phyloP scores from a whole-genome alignment of 1,284 basidiomycete genomes.

The Moesziomyces sp. region DNA sequence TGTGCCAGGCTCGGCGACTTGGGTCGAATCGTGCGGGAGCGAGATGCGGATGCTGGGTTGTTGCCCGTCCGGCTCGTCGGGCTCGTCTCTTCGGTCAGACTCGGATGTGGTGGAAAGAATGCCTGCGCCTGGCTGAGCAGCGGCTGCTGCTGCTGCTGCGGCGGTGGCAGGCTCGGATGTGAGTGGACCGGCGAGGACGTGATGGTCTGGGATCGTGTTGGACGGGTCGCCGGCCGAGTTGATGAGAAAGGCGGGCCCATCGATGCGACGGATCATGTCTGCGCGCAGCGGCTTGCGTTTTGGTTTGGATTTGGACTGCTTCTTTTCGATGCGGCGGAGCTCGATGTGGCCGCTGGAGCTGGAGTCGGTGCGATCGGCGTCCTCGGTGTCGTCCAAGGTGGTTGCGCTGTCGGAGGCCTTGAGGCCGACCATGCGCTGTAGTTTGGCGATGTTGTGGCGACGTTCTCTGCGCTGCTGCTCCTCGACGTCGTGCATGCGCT shows the following conservation, averaged over 20 bases:
- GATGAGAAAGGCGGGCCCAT: slow-evolving; percentile 65
- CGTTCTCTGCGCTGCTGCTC: slow-evolving; percentile 54
- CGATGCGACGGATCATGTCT: slow-evolving; percentile 65
- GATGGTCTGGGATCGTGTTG: slow-evolving; percentile 36
- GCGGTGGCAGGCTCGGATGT: slow-evolving; percentile 12
- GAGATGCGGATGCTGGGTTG: slow-evolving; percentile 45
- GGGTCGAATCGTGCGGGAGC: slow-evolving; percentile 18
- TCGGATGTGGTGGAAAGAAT: slow-evolving; percentile 20
- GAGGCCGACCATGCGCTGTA: slow-evolving; percentile 56
- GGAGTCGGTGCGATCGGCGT: slow-evolving; percentile 30
- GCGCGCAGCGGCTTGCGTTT: slow-evolving; percentile 57
- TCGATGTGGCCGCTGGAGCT: slow-evolving; percentile 50
- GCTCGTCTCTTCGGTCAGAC: slow-evolving; percentile 3
- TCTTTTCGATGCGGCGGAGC: slow-evolving; percentile 27
- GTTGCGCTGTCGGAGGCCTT: slow-evolving; percentile 42
- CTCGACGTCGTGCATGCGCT: slow-evolving; percentile 65
- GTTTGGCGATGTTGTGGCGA: slow-evolving; percentile 45
- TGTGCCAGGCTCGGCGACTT: background rate
- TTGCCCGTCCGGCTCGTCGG: slow-evolving; percentile 11
- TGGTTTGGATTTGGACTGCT: slow-evolving; percentile 40
- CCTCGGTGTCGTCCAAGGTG: slow-evolving; percentile 38
- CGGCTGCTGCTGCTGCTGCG: too few species aligned
- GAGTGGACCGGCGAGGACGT: background rate
- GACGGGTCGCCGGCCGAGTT: slow-evolving; percentile 57
- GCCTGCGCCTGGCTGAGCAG: slow-evolving; percentile 20